phyloP scores from a whole-genome alignment of 1,284 basidiomycete genomes.

The Ceratobasidium sp. region DNA sequence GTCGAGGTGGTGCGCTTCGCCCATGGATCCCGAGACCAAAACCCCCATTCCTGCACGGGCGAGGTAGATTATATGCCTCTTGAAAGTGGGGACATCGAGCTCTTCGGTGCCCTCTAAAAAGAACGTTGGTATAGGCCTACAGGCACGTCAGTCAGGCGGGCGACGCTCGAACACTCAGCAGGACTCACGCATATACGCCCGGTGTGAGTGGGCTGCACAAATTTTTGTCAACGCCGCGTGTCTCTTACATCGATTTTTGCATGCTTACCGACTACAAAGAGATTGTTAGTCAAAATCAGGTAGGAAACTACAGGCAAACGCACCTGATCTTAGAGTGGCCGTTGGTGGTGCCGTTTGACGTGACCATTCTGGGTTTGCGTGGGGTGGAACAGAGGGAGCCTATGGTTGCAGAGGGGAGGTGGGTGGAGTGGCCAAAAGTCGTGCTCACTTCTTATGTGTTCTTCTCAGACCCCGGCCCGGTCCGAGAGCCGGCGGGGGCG shows the following conservation, averaged over 20 bases:
- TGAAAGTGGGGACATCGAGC: conserved; percentile 81
- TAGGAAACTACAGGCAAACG: background rate
- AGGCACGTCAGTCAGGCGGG: background rate
- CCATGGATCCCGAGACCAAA: conserved; percentile 85
- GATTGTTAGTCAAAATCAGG: background rate
- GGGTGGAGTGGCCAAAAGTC: conserved; percentile 21
- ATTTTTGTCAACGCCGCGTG: background rate
- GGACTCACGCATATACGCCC: conserved; percentile 75
- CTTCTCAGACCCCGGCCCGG: conserved; percentile 39
- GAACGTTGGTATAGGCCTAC: conserved; percentile 82
- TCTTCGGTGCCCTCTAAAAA: conserved; percentile 82
- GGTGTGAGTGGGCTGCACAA: conserved; percentile 68
- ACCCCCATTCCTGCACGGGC: conserved; percentile 81
- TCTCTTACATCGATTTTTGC: background rate
- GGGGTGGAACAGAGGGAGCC: conserved; percentile 34
- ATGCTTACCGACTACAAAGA: conserved; percentile 26
- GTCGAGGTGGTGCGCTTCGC: conserved; percentile 84
- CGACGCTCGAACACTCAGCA: too few relatives aligned
- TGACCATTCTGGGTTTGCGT: conserved; percentile 34
- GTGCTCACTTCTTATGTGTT: conserved; percentile 36
- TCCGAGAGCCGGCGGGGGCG: conserved; percentile 36
- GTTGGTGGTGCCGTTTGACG: conserved; percentile 39
- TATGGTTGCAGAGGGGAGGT: conserved; percentile 39
- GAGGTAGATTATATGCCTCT: conserved; percentile 77
- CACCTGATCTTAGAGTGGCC: conserved; percentile 38